Conservation (phyloP, 345 rosid genomes). For the Luvunga scandens region DNA sequence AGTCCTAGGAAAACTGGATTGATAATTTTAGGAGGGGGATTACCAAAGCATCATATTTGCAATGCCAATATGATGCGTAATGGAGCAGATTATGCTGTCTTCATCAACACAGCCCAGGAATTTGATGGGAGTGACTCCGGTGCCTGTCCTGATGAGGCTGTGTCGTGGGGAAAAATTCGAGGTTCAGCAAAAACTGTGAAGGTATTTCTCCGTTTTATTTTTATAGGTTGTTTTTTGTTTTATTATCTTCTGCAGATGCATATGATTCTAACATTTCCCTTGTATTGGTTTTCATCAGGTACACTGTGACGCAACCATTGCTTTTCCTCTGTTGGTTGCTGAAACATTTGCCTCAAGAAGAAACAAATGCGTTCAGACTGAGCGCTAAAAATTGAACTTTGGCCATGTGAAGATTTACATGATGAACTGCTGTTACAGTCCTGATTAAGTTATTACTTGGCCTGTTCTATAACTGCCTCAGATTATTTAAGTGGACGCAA, state of each 20-base stretch:
- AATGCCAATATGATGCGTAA: slow-evolving; percentile 98
- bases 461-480: not conserved
- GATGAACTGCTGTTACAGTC: not conserved
- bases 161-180: slow-evolving; percentile 92
- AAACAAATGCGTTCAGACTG: slow-evolving; percentile 18
- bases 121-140: slow-evolving; percentile 99
- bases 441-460: not conserved
- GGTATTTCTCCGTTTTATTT: slow-evolving; percentile 32
- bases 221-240: not conserved
- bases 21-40: slow-evolving; percentile 89
- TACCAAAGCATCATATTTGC: slow-evolving; percentile 95
- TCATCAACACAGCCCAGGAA: slow-evolving; percentile 89
- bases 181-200: slow-evolving; percentile 82
- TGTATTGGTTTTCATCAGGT: slow-evolving; percentile 43
- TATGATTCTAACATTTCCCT: not conserved
- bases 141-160: slow-evolving; percentile 93
- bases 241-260: not conserved
- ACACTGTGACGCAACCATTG: slow-evolving; percentile 95
- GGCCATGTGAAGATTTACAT: not conserved
- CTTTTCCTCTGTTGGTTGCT: slow-evolving; percentile 86
- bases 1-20: slow-evolving; percentile 78
- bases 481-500: not conserved
- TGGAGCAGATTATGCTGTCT: slow-evolving; percentile 88
- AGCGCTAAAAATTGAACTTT: slow-evolving; percentile 9
- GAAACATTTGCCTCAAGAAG: slow-evolving; percentile 80